Evolutionary conservation across 169 alveolate species (phyloP).

Genomic region (Plasmodium fragile): DNA sequence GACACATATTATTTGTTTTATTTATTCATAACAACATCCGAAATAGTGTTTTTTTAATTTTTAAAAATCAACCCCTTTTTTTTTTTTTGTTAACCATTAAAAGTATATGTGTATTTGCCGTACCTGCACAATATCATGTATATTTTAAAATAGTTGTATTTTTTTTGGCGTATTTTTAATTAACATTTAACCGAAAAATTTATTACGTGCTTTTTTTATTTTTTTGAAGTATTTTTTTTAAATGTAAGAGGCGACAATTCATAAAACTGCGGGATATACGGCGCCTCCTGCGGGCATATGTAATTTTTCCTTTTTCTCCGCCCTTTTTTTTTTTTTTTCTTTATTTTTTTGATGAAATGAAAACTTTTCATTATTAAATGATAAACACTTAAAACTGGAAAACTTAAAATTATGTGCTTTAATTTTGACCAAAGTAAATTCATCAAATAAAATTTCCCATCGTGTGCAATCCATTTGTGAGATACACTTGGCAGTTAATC

Average conservation of each 20-base stretch:
- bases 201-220: neutral
- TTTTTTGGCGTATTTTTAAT: slow-evolving; percentile 2
- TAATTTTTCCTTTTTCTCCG: neutral
- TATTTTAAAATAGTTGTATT: neutral
- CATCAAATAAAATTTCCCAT: neutral
- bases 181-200: neutral
- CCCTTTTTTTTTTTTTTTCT: neutral
- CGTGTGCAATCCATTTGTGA: neutral
- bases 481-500: slow-evolving; percentile 18
- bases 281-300: neutral
- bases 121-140: slow-evolving; percentile 2
- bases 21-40: neutral
- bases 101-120: slow-evolving; percentile 3
- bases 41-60: neutral
- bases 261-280: neutral
- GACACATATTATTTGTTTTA: neutral
- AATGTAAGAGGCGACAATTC: neutral
- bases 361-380: slow-evolving; percentile 5
- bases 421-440: neutral
- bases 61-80: neutral
- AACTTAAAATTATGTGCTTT: neutral
- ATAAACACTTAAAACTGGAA: neutral
- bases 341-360: slow-evolving; percentile 1
- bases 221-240: neutral
- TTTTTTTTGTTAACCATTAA: slow-evolving; percentile 2